Base-by-base conservation (phyloP, 352 stramenopile genomes). In the Globisporangium megalacanthum region DNA sequence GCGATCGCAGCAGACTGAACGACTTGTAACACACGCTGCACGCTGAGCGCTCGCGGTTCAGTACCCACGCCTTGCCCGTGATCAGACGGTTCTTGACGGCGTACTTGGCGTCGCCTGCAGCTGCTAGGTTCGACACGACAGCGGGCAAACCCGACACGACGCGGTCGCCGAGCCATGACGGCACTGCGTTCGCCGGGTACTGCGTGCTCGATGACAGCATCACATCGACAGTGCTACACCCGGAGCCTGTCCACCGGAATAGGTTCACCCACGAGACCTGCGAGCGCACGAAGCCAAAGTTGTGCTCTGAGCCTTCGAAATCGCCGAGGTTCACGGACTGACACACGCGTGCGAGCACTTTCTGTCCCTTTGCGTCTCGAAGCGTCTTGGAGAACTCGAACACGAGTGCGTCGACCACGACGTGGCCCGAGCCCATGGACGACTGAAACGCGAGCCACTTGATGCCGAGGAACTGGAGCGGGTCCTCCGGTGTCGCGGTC, bases 1-100 rank as follows among this genome's bases (percentile, higher is more conserved):
- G 81, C 45, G 77, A 79, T 0, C 81, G 79, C 52, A 92, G 64
- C 53, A 89, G 58, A 51, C 76, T 83, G 52, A 92, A 92, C 45
- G 72, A 84, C 66, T 89, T 89, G 57, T 86, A 84, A 61, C 82
- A 92, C 8, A 90, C 78, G 25, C 69, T 86, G 47, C 82, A 92
- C 4, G 78, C 78, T 15, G 79, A 74, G 0, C 81, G 74, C 55
- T 87, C 77, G 51, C 77, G 74, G 61, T 88, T 88, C 1, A 75
- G 75, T 29, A 89, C 78, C 78, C 78, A 91, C 4, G 70, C 68
- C 45, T 84, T 86, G 56, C 88, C 69, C 20, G 81, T 83, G 42
- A 91, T 82, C 48, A 82, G 62, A 6, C 69, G 64, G 44, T 63
- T 69, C 29, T 75, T 79, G 22, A 84, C 68, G 11, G 89, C 77